Conservation (phyloP, 306 rosid species). For the Myrica gale region DNA sequence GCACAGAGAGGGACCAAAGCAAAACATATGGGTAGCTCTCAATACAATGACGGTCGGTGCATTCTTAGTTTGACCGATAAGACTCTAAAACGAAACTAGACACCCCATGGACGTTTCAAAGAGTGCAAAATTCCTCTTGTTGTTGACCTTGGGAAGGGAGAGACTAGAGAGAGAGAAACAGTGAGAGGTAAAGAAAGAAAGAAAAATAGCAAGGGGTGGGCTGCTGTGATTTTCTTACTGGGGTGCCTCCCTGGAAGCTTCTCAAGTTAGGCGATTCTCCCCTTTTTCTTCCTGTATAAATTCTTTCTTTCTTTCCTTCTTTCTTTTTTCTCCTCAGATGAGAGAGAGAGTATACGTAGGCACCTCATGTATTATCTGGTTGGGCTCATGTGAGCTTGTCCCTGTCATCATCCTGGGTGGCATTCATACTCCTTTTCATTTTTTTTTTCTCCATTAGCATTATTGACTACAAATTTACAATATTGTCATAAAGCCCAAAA, state of each 20-base stretch:
- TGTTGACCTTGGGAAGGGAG: constrained; percentile 42
- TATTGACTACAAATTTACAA: background rate
- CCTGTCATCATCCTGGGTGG: constrained; percentile 42
- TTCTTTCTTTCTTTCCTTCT: background rate
- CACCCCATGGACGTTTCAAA: constrained; percentile 43
- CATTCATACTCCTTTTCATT: constrained; percentile 15
- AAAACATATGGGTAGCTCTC: constrained; percentile 28
- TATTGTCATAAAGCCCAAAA: constrained; percentile 23
- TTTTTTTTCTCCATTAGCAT: background rate
- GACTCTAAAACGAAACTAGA: constrained; percentile 12
- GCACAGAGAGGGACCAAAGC: constrained; percentile 6
- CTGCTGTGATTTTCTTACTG: constrained; percentile 9
- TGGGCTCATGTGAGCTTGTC: constrained; percentile 55
- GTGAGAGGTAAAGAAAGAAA: background rate
- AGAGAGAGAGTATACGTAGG: constrained; percentile 31
- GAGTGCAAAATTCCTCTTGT: constrained; percentile 25
- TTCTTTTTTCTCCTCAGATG: background rate
- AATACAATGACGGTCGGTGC: constrained; percentile 38
- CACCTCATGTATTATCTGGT: constrained; percentile 52
- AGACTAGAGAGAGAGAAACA: background rate
- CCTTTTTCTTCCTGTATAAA: constrained; percentile 1
- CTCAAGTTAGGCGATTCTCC: constrained; percentile 19
- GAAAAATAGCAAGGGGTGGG: background rate
- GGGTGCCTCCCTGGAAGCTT: constrained; percentile 32
- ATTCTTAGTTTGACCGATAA: constrained; percentile 37